Evolutionary conservation across 2,329 filamentous ascomycete genomes (phyloP), one percentile per base, ranked within the genome.

Genomic region (Zelopaecilomyces penicillatus): DNA sequence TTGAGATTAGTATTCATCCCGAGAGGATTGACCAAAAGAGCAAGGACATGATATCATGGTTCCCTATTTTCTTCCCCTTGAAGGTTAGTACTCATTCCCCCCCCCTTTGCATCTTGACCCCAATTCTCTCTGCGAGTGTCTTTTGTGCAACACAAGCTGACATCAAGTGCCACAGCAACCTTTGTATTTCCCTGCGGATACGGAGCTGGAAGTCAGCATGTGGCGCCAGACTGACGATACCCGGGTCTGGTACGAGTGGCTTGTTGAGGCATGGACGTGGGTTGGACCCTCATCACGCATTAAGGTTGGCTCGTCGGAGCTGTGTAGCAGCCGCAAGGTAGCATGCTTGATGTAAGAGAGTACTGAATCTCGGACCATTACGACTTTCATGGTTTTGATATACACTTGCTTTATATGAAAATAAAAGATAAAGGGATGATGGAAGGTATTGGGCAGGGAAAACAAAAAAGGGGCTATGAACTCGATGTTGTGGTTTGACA

Each of bases 231-330:
- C 93, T 1, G 91, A 98, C 59, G 88, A 96, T 61, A 80, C 85
- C 33, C 94, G 87, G 63, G 93, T 98, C 6, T 98, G 93, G 94
- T 98, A 98, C 63, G 93, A 98, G 64, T 98, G 93, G 93, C 74
- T 93, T 49, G 83, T 96, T 2, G 93, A 97, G 64, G 87, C 85
- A 8, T 96, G 83, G 63, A 76, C 74, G 19, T 82, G 77, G 70
- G 65, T 78, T 41, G 75, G 75, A 1, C 74, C 74, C n/a, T 70
- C 73, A 34, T 69, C 71, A 52, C 70, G 82, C 44, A 71, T 87
- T 64, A 83, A 83, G 65, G 68, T 88, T 12, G 82, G 73, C 5
- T 70, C 71, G 39, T 83, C 80, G 38, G 82, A 83, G 42, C 61
- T 87, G 53, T 83, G 83, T 57, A 85, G 78, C 55, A 85, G 81